A percentile compares a stretch with the other conserved stretches of the same genome.
phyloP scores from a whole-genome alignment of 441 rosid species.

The Erodium texanum region DNA sequence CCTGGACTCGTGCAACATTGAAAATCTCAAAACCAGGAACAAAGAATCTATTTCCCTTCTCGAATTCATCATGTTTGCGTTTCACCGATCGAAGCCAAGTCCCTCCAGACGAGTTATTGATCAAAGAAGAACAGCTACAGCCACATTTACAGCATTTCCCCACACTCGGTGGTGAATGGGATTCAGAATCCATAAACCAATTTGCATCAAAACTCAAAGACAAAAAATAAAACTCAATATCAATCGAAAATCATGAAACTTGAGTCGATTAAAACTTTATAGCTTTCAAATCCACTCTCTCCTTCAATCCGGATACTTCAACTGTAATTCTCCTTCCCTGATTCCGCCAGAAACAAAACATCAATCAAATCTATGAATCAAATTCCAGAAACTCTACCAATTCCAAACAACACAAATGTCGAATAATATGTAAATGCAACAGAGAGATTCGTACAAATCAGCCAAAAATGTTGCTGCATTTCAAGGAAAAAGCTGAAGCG shows the following conservation, averaged over 20 bases:
- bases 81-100: constrained; percentile 67
- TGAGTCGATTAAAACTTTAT: neutral
- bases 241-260: constrained; percentile 1
- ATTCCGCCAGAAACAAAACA: neutral
- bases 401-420: neutral
- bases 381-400: neutral
- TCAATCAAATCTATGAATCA: neutral
- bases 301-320: constrained; percentile 9
- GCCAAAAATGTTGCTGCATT: too few relatives aligned
- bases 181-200: constrained; percentile 48
- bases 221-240: constrained; percentile 4
- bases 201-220: constrained; percentile 24
- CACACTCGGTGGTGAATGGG: constrained; percentile 25
- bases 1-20: constrained; percentile 58
- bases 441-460: neutral
- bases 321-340: constrained; percentile 12
- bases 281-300: constrained; percentile 23
- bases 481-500: neutral
- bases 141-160: constrained; percentile 58
- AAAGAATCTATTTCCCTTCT: constrained; percentile 33
- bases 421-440: neutral
- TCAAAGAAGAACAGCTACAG: constrained; percentile 30
- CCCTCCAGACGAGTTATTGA: constrained; percentile 17
- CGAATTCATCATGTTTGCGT: constrained; percentile 57
- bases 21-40: constrained; percentile 49